Evolutionary conservation across 31 red algal species (phyloP).

Genomic region (Bonnemaisonia californica): DNA sequence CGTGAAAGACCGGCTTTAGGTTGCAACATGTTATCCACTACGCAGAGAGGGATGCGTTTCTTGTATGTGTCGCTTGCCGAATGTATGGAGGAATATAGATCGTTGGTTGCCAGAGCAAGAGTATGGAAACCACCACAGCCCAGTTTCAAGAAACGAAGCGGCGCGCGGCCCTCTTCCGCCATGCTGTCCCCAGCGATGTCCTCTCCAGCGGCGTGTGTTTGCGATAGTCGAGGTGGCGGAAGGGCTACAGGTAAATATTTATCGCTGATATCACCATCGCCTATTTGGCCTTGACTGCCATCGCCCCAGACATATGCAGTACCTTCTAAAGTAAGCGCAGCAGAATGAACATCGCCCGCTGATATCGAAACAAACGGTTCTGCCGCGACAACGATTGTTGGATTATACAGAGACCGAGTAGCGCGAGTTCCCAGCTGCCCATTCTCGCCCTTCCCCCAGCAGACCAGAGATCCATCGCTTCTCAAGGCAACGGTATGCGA

Average conservation of each 20-base stretch:
- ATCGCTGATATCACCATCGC: constrained; percentile 76
- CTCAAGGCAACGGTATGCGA: constrained; percentile 63
- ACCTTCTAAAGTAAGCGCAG: constrained; percentile 67
- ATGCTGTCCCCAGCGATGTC: not conserved
- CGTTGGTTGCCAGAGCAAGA: constrained; percentile 36
- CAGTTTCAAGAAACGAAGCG: constrained; percentile 41
- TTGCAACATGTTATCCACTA: constrained; percentile 72
- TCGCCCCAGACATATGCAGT: constrained; percentile 77
- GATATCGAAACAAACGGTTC: constrained; percentile 57
- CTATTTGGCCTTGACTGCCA: constrained; percentile 81
- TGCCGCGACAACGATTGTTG: constrained; percentile 29
- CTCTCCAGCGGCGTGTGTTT: not conserved
- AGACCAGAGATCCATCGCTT: constrained; percentile 52
- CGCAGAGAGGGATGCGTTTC: constrained; percentile 38
- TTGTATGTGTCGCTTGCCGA: constrained; percentile 20
- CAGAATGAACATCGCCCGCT: constrained; percentile 77
- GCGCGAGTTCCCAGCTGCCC: constrained; percentile 58
- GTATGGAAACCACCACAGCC: constrained; percentile 82
- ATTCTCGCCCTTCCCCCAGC: constrained; percentile 64
- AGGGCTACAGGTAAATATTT: constrained; percentile 62
- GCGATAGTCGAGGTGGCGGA: constrained; percentile 27
- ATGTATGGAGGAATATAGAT: constrained; percentile 24
- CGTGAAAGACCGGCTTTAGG: constrained; percentile 51
- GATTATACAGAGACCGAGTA: constrained; percentile 32
- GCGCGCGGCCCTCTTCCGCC: not conserved